Evolutionary conservation across 257 asterid species (phyloP), one percentile per base, ranked within the genome.

Genomic region (Haberlea rhodopensis): DNA sequence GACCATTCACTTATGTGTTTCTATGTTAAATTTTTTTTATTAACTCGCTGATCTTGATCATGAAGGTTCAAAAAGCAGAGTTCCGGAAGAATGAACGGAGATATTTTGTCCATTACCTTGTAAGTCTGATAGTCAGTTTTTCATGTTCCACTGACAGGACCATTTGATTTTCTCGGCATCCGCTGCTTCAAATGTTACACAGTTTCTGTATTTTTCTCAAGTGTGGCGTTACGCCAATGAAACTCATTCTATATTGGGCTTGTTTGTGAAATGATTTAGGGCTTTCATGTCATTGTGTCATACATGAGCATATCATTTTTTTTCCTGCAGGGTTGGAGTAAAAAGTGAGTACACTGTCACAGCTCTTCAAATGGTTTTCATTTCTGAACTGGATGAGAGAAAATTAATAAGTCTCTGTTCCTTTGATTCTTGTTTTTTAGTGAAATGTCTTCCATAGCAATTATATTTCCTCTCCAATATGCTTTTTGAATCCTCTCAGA

Each of bases 251-350:
- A 4, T 28, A 23, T 21, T 23, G 24, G 26, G 24, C 49, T 72
- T 57, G 18, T 69, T 46, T 60, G 49, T 65, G 8, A 69, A 22
- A 16, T 62, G 63, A 49, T n/a, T 21, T 57, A 20, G 28, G 9
- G 24, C 31, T 54, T 37, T 64, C 55, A 28, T 52, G 55, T 45
- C 21, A 57, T 31, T 11, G 54, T 57, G 63, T 46, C 62, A 34
- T 37, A 23, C 15, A 26, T 67, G 73, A 20, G 63, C 72, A 18
- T 65, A 31, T 70, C 28, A 25, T 66, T 71, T 63, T 58, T 63
- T 29, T 61, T 69, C n/a, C 64, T 73, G 80, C 95, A 94, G 99
- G 99, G 99, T 32, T 94, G 99, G 99, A 94, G 82, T 76, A 87
- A 94, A 81, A 94, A 85, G 99, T 94, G 87, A 86, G 99, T 81